These are phyloP conservation scores for Begonia peltatifolia DNA, from an alignment of 306 rosid species.

Conservation along the genomic window DNA sequence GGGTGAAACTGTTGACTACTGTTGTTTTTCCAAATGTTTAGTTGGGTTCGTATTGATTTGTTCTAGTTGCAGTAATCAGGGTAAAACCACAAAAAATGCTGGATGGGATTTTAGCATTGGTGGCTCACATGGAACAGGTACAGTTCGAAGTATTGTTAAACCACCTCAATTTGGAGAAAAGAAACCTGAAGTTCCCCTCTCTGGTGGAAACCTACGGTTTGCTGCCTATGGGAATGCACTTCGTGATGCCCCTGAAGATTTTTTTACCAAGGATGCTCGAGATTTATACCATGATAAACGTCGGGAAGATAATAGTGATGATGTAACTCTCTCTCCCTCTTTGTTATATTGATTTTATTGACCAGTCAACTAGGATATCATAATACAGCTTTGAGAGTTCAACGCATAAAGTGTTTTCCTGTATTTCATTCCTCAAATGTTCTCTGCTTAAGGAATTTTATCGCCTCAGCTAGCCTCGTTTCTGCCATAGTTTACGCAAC, in stretches of 20 bases:
- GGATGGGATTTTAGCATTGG: slow-evolving; percentile 98
- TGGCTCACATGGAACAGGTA: slow-evolving; percentile 74
- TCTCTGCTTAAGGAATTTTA: too few relatives aligned
- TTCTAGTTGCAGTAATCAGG: slow-evolving; percentile 63
- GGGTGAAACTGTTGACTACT: slow-evolving; percentile 20
- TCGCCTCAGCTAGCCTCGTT: too few relatives aligned
- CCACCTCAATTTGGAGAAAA: slow-evolving; percentile 89
- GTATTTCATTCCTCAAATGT: too few relatives aligned
- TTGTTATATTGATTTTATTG: background rate
- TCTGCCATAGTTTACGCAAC: too few relatives aligned
- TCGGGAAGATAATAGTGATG: slow-evolving; percentile 32
- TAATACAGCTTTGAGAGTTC: too few relatives aligned
- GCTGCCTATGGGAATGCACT: slow-evolving; percentile 33
- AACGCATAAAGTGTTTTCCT: too few relatives aligned
- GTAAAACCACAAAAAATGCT: slow-evolving; percentile 48
- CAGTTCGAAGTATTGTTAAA: slow-evolving; percentile 54
- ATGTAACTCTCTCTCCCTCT: slow-evolving; percentile 37
- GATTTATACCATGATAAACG: slow-evolving; percentile 25
- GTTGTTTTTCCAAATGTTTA: slow-evolving; percentile 4
- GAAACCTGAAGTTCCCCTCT: slow-evolving; percentile 37
- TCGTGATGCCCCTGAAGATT: slow-evolving; percentile 26
- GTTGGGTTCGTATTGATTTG: slow-evolving; percentile 15
- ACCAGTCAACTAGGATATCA: background rate
- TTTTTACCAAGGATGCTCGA: slow-evolving; percentile 26
- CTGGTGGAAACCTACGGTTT: slow-evolving; percentile 34